Percentiles rank a stretch among this genome's conserved stretches.
phyloP scores from a whole-genome alignment of 768 basidiomycete genomes.

The Pleurotus cornucopiae region DNA sequence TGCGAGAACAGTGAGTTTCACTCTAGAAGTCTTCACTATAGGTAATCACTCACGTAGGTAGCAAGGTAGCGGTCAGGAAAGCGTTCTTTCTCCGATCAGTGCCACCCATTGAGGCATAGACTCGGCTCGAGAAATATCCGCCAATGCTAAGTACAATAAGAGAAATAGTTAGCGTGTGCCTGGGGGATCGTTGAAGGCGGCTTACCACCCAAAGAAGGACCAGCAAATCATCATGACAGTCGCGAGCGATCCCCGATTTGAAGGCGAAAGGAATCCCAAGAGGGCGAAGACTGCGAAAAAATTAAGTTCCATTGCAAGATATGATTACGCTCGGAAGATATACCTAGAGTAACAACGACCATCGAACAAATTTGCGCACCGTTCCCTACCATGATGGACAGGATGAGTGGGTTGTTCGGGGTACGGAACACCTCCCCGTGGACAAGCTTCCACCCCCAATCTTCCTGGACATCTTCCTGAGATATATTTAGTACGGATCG shows the following conservation, averaged over 20 bases:
- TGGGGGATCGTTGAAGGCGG: not conserved
- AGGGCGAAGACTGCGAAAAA: conserved; percentile 73
- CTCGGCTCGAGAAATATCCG: conserved; percentile 83
- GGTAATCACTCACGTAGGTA: conserved; percentile 67
- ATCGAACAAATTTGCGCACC: conserved; percentile 83
- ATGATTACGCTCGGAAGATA: conserved; percentile 8
- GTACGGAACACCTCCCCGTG: conserved; percentile 95
- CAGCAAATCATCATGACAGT: conserved; percentile 94
- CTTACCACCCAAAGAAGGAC: conserved; percentile 86
- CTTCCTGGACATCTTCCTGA: conserved; percentile 94
- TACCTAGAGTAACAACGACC: conserved; percentile 84
- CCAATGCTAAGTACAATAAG: conserved; percentile 51
- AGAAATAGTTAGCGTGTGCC: not conserved
- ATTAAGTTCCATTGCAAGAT: not conserved
- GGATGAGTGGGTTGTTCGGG: conserved; percentile 68
- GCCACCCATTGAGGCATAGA: conserved; percentile 80
- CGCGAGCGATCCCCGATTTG: conserved; percentile 90
- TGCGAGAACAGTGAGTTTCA: conserved; percentile 22
- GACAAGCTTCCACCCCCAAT: conserved; percentile 97
- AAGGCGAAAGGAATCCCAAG: conserved; percentile 91
- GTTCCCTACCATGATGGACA: conserved; percentile 89
- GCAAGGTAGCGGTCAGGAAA: conserved; percentile 81
- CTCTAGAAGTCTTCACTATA: not conserved
- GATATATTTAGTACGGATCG: not conserved
- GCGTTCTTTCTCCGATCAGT: conserved; percentile 74